phyloP scores from a whole-genome alignment of 768 basidiomycete species.

The Galerina sulciceps region DNA sequence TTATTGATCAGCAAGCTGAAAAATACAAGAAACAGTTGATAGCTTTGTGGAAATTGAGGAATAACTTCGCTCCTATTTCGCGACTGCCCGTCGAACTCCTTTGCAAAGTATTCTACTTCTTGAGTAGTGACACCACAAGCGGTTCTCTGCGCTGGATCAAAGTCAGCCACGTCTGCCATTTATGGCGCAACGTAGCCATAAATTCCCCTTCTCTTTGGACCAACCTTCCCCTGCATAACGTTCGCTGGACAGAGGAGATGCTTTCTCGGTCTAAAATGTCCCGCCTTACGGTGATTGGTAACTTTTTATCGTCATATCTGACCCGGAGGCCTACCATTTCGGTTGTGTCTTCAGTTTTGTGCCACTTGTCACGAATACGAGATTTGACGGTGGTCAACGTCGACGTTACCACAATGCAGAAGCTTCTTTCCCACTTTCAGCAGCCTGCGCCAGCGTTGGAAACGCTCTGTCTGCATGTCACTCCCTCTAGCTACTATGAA shows the following conservation, averaged over 20 bases:
- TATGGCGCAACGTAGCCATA: constrained; percentile 6
- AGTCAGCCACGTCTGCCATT: constrained; percentile 5
- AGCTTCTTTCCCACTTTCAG: too few relatives aligned
- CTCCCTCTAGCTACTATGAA: not conserved
- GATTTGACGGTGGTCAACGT: too few relatives aligned
- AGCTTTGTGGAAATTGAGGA: constrained; percentile 4
- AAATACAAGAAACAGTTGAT: not conserved
- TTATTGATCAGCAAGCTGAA: constrained; percentile 5
- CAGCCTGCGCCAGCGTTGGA: too few relatives aligned
- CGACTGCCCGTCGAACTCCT: constrained; percentile 9
- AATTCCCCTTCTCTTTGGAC: constrained; percentile 10
- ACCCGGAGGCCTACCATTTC: not conserved
- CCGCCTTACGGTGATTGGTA: not conserved
- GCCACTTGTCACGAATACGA: not conserved
- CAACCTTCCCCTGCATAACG: not conserved
- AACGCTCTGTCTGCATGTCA: not conserved
- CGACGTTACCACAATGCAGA: too few relatives aligned
- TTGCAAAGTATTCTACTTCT: constrained; percentile 1
- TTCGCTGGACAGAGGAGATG: constrained; percentile 3
- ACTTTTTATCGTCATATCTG: not conserved
- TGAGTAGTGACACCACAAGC: not conserved
- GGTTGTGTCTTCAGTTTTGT: not conserved
- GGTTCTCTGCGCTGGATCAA: not conserved
- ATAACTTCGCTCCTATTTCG: constrained; percentile 1
- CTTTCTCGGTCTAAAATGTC: constrained; percentile 10